Base-by-base conservation (phyloP, 768 basidiomycete genomes). In the Lyophyllum shimeji region DNA sequence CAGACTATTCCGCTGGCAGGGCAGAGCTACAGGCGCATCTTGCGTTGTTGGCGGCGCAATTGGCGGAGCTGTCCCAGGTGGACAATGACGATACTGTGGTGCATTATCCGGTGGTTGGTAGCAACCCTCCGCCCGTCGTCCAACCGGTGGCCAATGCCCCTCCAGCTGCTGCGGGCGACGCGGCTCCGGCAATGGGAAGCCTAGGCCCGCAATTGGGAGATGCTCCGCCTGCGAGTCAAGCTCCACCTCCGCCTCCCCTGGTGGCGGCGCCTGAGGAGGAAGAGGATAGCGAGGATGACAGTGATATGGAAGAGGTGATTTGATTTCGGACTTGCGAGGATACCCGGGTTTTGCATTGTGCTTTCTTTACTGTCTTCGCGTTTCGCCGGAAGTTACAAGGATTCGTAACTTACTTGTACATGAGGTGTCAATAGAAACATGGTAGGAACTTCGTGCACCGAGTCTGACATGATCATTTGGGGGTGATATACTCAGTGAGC, bases 1-100 rank as follows among this genome's bases (percentile, higher is more conserved):
- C 31, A n/a, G 52, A 56, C 13, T 42, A 58, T 45, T 29, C 60
- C 4, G 56, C 54, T 31, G 55, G 56, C 11, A 78, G 90, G 17
- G 87, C 89, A 33, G 82, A 85, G 51, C 67, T 91, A 51, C 89
- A 90, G 63, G 87, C 86, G 0, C 87, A 87, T 60, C 75, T 91
- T 43, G 88, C 84, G 2, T 75, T 91, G 27, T 67, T 91, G 52
- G 87, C 89, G 4, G 86, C 84, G 0, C 90, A 91, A 63, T 66
- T 92, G 23, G 80, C 82, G 23, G 89, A 89, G 65, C 74, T 90
- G 46, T 84, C 81, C 13, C 80, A 82, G 50, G 71, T 69, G 23
- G 74, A 76, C 31, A 72, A 73, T 29, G 67, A 59, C 13, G 55
- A 56, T 46, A 44, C 47, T 27, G 39, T 58, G 5, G 45, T 61